phyloP scores from a whole-genome alignment of 768 basidiomycete species.

The Amanita thiersii region DNA sequence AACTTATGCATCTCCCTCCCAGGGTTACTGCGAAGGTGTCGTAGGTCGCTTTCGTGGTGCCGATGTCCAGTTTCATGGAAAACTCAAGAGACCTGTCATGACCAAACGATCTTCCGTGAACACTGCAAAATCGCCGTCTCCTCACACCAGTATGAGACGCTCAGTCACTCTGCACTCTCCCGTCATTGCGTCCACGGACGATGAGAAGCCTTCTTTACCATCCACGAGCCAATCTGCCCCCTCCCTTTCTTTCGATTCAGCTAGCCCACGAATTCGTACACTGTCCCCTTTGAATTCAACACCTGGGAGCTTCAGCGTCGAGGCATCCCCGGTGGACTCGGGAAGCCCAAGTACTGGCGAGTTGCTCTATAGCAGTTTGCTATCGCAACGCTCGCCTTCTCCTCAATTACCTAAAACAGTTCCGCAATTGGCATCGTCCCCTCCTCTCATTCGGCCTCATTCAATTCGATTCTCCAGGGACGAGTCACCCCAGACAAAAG shows the following conservation, averaged over 20 bases:
- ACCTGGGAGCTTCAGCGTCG: neutral
- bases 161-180: neutral
- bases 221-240: constrained; percentile 19
- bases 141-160: neutral
- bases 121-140: constrained; percentile 9
- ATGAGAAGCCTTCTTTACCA: constrained; percentile 11
- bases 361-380: neutral
- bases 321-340: neutral
- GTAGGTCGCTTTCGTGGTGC: constrained; percentile 63
- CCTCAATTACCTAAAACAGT: neutral
- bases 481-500: neutral
- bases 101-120: constrained; percentile 52
- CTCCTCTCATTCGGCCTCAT: neutral
- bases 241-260: constrained; percentile 13
- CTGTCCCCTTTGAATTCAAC: neutral
- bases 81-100: constrained; percentile 75
- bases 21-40: constrained; percentile 87
- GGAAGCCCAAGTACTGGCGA: neutral
- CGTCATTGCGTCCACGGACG: constrained; percentile 6
- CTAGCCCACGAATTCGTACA: neutral
- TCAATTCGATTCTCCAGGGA: neutral
- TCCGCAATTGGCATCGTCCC: constrained; percentile 1
- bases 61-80: constrained; percentile 62
- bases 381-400: neutral
- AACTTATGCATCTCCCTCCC: neutral